Percentiles rank a stretch among this genome's conserved stretches.
Conservation (phyloP, 305 asterid species). For the Fraxinus greggii region DNA sequence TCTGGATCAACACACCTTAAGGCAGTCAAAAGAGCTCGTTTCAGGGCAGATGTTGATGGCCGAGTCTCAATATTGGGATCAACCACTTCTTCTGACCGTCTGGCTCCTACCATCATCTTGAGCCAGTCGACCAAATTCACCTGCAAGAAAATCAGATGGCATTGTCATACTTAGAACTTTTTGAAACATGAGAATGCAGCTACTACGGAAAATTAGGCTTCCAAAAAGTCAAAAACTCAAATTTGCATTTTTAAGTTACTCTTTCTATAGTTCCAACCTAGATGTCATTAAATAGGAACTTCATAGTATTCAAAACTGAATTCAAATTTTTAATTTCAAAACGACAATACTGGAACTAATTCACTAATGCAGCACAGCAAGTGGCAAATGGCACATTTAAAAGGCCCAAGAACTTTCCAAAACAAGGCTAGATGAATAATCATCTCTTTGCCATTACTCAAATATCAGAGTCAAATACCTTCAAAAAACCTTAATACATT, state of each 20-base stretch:
- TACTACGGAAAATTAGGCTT: background rate
- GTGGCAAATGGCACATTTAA: background rate
- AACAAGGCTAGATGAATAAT: background rate
- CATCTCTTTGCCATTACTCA: background rate
- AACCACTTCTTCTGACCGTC: constrained; percentile 57
- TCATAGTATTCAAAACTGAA: background rate
- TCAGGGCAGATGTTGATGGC: constrained; percentile 67
- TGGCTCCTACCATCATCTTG: constrained; percentile 73
- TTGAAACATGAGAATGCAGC: background rate
- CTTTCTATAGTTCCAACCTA: background rate
- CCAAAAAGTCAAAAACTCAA: background rate
- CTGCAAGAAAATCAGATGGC: constrained; percentile 28
- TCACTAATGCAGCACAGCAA: background rate
- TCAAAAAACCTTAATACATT: background rate
- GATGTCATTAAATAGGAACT: background rate
- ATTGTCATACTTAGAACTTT: background rate
- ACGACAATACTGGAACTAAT: background rate
- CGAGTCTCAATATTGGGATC: constrained; percentile 56
- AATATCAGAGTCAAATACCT: background rate
- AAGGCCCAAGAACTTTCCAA: background rate
- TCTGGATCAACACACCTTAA: constrained; percentile 78
- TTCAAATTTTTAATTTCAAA: background rate
- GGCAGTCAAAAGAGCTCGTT: constrained; percentile 68
- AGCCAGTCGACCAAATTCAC: constrained; percentile 84
- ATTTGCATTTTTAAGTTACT: background rate